Conservation (phyloP, 169 alveolate genomes). For the Plasmodium ovale region DNA sequence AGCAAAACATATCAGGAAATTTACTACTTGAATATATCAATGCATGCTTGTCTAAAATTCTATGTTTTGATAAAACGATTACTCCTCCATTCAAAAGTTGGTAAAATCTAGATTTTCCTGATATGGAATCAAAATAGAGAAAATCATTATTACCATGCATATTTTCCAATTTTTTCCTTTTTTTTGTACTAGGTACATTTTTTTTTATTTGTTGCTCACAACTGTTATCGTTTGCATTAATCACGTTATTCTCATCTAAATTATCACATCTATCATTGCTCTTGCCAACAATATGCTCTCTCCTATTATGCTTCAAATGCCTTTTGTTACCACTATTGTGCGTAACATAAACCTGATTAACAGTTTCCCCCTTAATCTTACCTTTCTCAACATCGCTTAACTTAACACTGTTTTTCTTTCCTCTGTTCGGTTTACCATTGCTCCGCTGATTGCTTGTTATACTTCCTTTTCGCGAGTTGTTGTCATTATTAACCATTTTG, state of each 20-base stretch:
- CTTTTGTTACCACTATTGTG: neutral
- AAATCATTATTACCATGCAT: constrained; percentile 7
- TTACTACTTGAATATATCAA: constrained; percentile 67
- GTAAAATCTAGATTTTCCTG: constrained; percentile 78
- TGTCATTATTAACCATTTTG: too few species aligned
- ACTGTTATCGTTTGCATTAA: neutral
- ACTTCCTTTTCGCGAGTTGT: too few species aligned
- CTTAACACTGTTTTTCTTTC: too few species aligned
- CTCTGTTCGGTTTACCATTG: too few species aligned
- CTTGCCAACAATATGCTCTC: neutral
- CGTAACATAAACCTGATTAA: too few species aligned
- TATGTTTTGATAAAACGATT: constrained; percentile 79
- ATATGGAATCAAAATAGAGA: constrained; percentile 72
- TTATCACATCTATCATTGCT: neutral
- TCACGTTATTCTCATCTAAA: neutral
- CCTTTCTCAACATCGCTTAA: too few species aligned
- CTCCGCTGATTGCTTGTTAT: too few species aligned
- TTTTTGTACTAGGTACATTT: neutral
- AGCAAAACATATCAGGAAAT: constrained; percentile 79
- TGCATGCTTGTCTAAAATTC: constrained; percentile 80
- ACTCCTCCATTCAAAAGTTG: constrained; percentile 81
- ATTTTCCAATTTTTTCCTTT: neutral
- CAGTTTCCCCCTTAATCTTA: too few species aligned
- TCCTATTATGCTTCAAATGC: neutral
- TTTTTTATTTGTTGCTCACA: neutral